Conservation (phyloP, 2,329 filamentous ascomycete genomes). For the Fonsecaea pedrosoi region DNA sequence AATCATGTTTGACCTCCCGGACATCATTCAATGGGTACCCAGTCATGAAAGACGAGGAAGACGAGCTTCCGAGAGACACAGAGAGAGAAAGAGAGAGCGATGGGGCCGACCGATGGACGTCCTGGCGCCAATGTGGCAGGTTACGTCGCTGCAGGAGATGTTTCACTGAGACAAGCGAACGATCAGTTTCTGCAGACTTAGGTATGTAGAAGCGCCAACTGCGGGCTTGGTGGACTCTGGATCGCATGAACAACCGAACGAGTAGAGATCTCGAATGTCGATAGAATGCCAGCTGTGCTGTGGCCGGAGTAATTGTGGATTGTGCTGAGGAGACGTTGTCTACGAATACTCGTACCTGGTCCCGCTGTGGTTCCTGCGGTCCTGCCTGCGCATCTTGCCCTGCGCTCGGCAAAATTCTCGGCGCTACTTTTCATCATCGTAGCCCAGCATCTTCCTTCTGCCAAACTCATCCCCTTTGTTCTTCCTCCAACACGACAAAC, state of each 20-base stretch:
- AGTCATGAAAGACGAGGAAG: not conserved
- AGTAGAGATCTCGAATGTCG: slow-evolving; percentile 10
- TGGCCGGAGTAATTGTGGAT: slow-evolving; percentile 15
- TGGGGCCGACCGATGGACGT: not conserved
- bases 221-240: not conserved
- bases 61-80: not conserved
- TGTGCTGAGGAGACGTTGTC: not conserved
- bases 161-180: not conserved
- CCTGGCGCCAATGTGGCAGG: not conserved
- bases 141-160: not conserved
- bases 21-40: not conserved
- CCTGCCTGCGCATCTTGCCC: not conserved
- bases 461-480: not conserved
- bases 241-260: not conserved
- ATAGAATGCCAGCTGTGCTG: not conserved
- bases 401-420: slow-evolving; percentile 28
- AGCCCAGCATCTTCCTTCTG: not conserved
- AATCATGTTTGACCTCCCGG: not conserved
- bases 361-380: not conserved
- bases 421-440: slow-evolving; percentile 1
- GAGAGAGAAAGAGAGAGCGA: not conserved
- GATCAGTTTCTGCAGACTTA: not conserved
- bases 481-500: not conserved
- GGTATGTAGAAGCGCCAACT: slow-evolving; percentile 1
- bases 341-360: not conserved